Evolutionary conservation across 192 early-diverging fungal species (phyloP).

Genomic region (Backusella circina): DNA sequence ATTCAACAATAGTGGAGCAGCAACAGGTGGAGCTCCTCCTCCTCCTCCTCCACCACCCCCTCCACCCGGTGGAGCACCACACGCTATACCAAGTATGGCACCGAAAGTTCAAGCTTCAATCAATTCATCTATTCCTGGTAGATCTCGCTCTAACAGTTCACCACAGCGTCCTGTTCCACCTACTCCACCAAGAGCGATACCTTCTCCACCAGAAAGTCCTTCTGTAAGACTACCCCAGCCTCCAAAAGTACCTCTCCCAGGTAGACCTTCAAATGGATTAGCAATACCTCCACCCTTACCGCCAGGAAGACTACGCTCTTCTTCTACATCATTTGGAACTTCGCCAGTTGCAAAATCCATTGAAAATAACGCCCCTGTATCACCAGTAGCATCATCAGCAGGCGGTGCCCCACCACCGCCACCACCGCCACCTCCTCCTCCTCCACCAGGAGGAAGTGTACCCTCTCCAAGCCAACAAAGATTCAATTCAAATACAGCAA

Average conservation of each 20-base stretch:
- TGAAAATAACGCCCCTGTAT: neutral
- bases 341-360: neutral
- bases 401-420: constrained; percentile 5
- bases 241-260: constrained; percentile 28
- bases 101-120: constrained; percentile 4
- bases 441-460: neutral
- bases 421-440: constrained; percentile 19
- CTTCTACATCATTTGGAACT: neutral
- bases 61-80: constrained; percentile 17
- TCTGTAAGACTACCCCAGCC: constrained; percentile 9
- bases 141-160: constrained; percentile 43
- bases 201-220: constrained; percentile 13
- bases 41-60: constrained; percentile 32
- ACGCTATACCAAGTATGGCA: constrained; percentile 17
- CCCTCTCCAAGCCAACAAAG: neutral
- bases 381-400: neutral
- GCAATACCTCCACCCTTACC: constrained; percentile 21
- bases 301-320: constrained; percentile 23
- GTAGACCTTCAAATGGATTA: neutral
- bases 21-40: neutral
- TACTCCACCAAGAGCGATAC: constrained; percentile 19
- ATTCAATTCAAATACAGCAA: neutral
- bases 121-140: constrained; percentile 29
- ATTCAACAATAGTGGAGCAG: neutral
- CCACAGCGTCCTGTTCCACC: constrained; percentile 21